Base-by-base conservation (phyloP, 1,284 basidiomycete species). In the Baeospora myosura region DNA sequence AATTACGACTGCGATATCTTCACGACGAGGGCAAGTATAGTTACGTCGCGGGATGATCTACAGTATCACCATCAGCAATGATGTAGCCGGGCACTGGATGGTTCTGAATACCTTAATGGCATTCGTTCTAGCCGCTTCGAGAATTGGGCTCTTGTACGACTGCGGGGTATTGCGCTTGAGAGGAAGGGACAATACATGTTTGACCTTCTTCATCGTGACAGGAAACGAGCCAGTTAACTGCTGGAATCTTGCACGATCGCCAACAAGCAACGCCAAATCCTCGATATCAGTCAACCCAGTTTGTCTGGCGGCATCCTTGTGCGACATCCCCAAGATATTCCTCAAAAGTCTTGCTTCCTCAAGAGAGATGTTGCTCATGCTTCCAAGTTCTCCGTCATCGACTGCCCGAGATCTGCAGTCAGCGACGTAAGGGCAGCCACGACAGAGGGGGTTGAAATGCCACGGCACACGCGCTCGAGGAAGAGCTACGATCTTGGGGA, bases 381-480 rank as follows among this genome's bases (percentile, higher is more conserved):
- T 58, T 28, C 71, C 70, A 8, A 72, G 47, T 36, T 56, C 55
- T 4, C 65, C 64, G 30, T 63, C 53, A 18, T 52, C 44, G 14
- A 63, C 37, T 8, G 66, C 58, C n/a, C 53, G 58, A n/a, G 44
- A 34, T 44, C 55, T 57, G 44, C 70, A 72, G n/a, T 59, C 60
- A 10, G 52, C 31, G 38, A 64, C 57, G 46, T 61, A 72, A 6
- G 60, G 58, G 45, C 71, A 74, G 4, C 60, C 59, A 11, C 57
- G 59, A 45, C 71, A 74, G 5, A 66, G 51, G 10, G 69, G 68
- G 29, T 72, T 72, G 33, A 68, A 62, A 50, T 72, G 69, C 70
- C 69, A 72, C 24, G 60, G 54, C 32, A 71, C 59, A 8, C 59
- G 49, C 16, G 61, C 55, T 4, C 50, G 51, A 20, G 59, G 56